Evolutionary conservation across 2,329 filamentous ascomycete species (phyloP).

Genomic region (Aureobasidium sp.): DNA sequence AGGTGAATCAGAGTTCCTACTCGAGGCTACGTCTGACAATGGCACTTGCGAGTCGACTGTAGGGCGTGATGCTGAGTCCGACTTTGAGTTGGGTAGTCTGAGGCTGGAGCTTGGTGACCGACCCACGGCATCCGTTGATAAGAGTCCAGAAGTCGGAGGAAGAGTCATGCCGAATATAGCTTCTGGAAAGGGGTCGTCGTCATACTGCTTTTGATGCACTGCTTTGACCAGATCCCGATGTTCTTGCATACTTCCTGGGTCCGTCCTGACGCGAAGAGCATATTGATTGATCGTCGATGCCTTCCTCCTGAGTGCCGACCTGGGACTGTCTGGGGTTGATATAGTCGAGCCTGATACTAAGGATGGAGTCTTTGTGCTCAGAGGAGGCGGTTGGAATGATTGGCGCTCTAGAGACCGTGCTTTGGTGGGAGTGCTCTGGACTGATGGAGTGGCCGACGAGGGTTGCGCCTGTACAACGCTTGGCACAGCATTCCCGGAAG

Average conservation of each 20-base stretch:
- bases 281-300: constrained; percentile 38
- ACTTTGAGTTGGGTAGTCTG: not conserved
- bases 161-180: constrained; percentile 15
- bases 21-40: constrained; percentile 45
- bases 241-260: constrained; percentile 19
- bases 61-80: not conserved
- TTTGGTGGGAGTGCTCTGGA: not conserved
- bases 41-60: not conserved
- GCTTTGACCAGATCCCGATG: constrained; percentile 17
- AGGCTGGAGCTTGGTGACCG: not conserved
- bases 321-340: constrained; percentile 41
- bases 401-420: not conserved
- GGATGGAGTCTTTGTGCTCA: constrained; percentile 39
- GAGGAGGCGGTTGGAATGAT: constrained; percentile 15
- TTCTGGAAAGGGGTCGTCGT: constrained; percentile 12
- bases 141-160: constrained; percentile 2
- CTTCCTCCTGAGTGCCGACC: constrained; percentile 39
- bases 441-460: not conserved
- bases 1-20: constrained; percentile 66
- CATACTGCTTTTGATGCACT: not conserved
- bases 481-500: not conserved
- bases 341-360: constrained; percentile 42
- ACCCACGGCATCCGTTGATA: not conserved
- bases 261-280: constrained; percentile 18
- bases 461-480: constrained; percentile 12